Base-by-base conservation (phyloP, 495 filamentous ascomycete species). In the Penicillium antarcticum region DNA sequence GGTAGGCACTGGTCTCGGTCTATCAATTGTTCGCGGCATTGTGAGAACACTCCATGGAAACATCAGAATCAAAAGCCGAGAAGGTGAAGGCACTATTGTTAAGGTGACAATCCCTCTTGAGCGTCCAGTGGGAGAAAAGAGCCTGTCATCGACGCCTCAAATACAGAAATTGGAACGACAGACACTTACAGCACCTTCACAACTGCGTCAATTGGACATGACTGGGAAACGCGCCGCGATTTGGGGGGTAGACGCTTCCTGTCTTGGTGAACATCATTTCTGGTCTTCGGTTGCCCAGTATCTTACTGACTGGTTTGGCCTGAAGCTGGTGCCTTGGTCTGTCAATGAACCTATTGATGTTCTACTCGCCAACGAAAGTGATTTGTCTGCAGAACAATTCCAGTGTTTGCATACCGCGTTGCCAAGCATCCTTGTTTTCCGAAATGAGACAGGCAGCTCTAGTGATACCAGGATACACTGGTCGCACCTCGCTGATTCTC, bases 1-100 rank as follows among this genome's bases (percentile, higher is more conserved):
- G 2, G 73, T 70, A 7, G 77, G 78, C 1, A 78, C 76, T 6
- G 79, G 78, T 0, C 63, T 77, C 8, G 75, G 75, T 1, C 48
- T 80, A 11, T 76, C 74, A 12, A 79, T 81, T 36, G 75, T 79
- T n/a, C 74, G 72, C 14, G 72, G 68, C 40, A 72, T 82, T 35
- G 69, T 80, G 12, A 67, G 67, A 18, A 63, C 72, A n/a, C 58
- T 82, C 5, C 65, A 70, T 35, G 77, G 78, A 13, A 69, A 66
- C 18, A 77, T 82, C 51, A 69, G 69, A 19, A 66, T 80, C 24
- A 60, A 74, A 48, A 80, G 76, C 47, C 61, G 70, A 35, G 55
- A 68, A 0, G 74, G 72, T 0, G 59, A 65, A 31, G 78, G 79
- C 10, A 81, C 79, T 9, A 69, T 61, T 34, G 73, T 82, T 2